Percentiles rank a stretch among this genome's conserved stretches.
These are phyloP conservation scores for Tetragonia tetragonoides DNA, from an alignment of 148 eudicot species.

Conservation along the genomic window DNA sequence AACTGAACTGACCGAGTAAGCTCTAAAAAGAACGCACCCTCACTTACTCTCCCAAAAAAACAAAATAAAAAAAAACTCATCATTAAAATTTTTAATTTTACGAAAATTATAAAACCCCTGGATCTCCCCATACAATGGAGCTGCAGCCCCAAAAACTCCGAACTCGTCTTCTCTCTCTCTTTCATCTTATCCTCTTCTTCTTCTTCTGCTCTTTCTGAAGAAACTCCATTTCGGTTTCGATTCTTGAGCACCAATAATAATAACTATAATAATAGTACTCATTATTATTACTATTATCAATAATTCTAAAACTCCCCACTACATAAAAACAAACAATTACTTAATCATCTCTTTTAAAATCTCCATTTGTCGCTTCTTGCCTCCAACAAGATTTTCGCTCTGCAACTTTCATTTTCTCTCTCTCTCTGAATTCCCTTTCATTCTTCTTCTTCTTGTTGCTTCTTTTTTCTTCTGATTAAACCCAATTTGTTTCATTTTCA, in stretches of 20 bases:
- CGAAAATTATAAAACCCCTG: neutral
- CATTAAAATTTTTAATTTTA: too few species aligned
- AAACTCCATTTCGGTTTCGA: neutral
- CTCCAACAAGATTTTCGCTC: neutral
- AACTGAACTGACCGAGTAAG: too few species aligned
- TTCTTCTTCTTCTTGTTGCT: neutral
- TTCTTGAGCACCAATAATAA: neutral
- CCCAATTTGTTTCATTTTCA: neutral
- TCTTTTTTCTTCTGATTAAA: neutral
- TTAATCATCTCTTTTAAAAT: constrained; percentile 2
- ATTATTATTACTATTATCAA: too few species aligned
- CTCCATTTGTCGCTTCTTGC: constrained; percentile 16
- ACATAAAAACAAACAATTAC: too few species aligned
- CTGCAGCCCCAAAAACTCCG: neutral
- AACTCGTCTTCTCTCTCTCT: neutral
- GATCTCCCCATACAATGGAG: neutral
- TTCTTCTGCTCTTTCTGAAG: neutral
- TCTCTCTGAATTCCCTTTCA: neutral
- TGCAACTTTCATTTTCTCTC: neutral
- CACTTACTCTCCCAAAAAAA: too few species aligned
- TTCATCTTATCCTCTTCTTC: neutral
- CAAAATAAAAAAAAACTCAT: too few species aligned
- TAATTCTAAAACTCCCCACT: too few species aligned
- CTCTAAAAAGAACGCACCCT: too few species aligned
- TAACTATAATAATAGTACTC: neutral